Evolutionary conservation across 306 rosid species (phyloP).

Genomic region (Castanopsis chinensis): DNA sequence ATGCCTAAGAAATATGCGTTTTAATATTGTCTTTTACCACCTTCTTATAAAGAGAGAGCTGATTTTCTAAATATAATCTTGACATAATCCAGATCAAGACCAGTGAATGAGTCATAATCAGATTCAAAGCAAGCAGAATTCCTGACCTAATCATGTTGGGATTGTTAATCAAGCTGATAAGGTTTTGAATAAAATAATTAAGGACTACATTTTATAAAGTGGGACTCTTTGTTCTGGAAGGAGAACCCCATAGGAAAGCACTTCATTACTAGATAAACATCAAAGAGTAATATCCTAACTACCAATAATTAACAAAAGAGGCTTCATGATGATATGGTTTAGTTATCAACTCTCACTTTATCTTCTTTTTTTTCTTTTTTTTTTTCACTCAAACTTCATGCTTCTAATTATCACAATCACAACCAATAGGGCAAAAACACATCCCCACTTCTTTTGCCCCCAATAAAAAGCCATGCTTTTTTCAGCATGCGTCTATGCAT

Average conservation of each 20-base stretch:
- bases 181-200: background rate
- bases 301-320: background rate
- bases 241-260: conserved; percentile 1
- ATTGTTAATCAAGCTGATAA: background rate
- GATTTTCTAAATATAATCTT: background rate
- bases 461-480: background rate
- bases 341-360: background rate
- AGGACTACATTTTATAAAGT: background rate
- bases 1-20: background rate
- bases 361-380: background rate
- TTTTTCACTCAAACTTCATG: conserved; percentile 5
- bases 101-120: conserved; percentile 6
- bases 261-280: background rate
- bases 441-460: background rate
- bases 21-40: background rate
- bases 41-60: background rate
- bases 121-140: conserved; percentile 6
- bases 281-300: background rate
- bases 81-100: background rate
- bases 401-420: conserved; percentile 16
- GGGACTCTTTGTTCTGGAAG: background rate
- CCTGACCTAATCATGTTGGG: conserved; percentile 8
- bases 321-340: background rate
- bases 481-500: background rate
- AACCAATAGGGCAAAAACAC: background rate